Conservation (phyloP, 345 rosid species). For the Brassica carinata region DNA sequence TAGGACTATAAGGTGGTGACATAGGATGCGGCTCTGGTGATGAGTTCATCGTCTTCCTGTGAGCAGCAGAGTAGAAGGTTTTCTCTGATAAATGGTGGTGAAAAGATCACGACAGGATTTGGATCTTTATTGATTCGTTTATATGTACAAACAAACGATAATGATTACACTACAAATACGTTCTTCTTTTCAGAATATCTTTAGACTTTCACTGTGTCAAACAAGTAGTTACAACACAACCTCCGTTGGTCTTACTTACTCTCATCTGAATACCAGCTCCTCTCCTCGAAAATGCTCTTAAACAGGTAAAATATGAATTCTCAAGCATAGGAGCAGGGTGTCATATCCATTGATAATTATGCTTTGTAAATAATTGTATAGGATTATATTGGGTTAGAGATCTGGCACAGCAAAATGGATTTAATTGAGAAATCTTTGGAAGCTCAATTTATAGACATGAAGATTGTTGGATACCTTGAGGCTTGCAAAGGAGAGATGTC, state of each 20-base stretch:
- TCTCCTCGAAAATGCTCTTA: not conserved
- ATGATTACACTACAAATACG: not conserved
- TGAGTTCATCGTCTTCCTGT: not conserved
- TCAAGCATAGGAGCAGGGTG: not conserved
- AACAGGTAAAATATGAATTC: not conserved
- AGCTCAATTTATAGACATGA: slow-evolving; percentile 78
- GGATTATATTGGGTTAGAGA: slow-evolving; percentile 31
- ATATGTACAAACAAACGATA: no score
- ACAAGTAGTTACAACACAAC: not conserved
- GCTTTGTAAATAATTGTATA: no score
- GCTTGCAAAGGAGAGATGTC: slow-evolving; percentile 42
- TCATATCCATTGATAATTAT: no score
- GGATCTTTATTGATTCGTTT: no score
- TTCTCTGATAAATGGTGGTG: no score
- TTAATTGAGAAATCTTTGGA: slow-evolving; percentile 74
- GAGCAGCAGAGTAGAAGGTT: no score
- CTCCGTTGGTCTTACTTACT: not conserved
- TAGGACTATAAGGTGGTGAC: not conserved
- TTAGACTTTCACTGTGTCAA: not conserved
- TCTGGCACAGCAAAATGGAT: slow-evolving; percentile 69
- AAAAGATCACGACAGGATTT: no score
- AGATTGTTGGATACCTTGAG: slow-evolving; percentile 70
- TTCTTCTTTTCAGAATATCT: not conserved
- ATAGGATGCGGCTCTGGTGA: not conserved
- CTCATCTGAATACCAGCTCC: not conserved